These are phyloP conservation scores for Dacryopinax primogenitus DNA, from an alignment of 768 basidiomycete genomes.

Conservation along the genomic window DNA sequence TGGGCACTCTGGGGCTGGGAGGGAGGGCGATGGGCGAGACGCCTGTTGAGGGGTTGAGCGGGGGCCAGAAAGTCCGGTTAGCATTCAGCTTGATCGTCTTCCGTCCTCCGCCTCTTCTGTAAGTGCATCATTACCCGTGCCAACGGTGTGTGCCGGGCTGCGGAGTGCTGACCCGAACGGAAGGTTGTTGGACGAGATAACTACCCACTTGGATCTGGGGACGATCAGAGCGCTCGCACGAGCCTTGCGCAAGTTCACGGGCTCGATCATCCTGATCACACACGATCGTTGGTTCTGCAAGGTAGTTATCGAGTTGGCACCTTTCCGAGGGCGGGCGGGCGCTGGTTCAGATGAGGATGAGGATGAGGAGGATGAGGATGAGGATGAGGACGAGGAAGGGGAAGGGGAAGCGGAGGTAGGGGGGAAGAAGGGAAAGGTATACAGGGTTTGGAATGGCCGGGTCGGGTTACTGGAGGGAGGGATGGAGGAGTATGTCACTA, in stretches of 20 bases:
- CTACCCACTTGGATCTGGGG: constrained; percentile 53
- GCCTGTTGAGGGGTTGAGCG: constrained; percentile 37
- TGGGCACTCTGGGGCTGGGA: constrained; percentile 35
- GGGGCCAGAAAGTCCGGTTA: constrained; percentile 39
- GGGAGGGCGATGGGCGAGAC: constrained; percentile 34
- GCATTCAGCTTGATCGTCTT: constrained; percentile 1
- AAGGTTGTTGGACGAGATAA: constrained; percentile 40
- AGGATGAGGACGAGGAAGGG: constrained; percentile 13
- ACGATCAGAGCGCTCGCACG: constrained; percentile 45
- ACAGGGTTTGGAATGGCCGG: neutral
- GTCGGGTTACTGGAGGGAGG: no score
- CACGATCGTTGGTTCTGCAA: constrained; percentile 40
- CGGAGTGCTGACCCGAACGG: neutral
- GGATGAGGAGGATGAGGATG: constrained; percentile 17
- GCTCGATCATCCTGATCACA: constrained; percentile 50
- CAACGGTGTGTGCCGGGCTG: neutral
- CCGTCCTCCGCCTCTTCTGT: neutral
- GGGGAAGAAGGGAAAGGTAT: neutral
- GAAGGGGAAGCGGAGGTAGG: neutral
- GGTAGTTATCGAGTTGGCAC: constrained; percentile 18
- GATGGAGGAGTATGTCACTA: neutral
- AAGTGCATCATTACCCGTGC: neutral
- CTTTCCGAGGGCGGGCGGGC: constrained; percentile 19
- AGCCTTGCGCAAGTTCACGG: constrained; percentile 39
- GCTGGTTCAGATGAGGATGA: constrained; percentile 18